Evolutionary conservation across 257 asterid species (phyloP).

Genomic region (Solanum sejunctum): DNA sequence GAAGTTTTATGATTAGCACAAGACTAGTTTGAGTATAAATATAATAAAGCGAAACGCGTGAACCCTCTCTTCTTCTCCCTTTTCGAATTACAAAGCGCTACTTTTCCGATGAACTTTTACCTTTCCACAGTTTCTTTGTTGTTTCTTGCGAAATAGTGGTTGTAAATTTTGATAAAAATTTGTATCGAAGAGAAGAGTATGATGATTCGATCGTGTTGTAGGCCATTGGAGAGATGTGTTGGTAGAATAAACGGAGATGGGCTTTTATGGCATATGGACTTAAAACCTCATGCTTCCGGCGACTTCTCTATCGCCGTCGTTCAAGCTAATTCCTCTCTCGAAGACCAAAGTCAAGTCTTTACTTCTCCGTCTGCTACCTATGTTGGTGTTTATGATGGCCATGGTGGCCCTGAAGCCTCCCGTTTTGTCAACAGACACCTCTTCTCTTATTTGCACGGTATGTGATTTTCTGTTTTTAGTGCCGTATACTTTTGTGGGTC

Average conservation of each 20-base stretch:
- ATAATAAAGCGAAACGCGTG: neutral
- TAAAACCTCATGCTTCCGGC: constrained; percentile 78
- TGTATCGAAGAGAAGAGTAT: neutral
- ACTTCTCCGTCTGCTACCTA: constrained; percentile 86
- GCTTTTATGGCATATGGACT: constrained; percentile 69
- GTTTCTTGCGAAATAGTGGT: neutral
- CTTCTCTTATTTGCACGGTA: constrained; percentile 72
- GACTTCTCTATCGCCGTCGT: constrained; percentile 90
- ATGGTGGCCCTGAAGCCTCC: constrained; percentile 96
- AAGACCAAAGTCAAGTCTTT: constrained; percentile 90
- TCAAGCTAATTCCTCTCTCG: constrained; percentile 83
- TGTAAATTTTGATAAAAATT: neutral
- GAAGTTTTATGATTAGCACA: neutral
- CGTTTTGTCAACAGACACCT: constrained; percentile 76
- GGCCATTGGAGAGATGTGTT: constrained; percentile 40
- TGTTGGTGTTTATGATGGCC: constrained; percentile 94
- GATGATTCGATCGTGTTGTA: constrained; percentile 64
- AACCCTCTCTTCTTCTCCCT: neutral
- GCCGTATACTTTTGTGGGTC: neutral
- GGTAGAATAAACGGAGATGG: constrained; percentile 62
- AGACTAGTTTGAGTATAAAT: neutral
- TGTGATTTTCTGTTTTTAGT: neutral
- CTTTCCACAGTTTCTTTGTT: neutral
- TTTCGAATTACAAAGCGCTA: neutral
- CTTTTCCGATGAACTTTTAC: no score